A percentile compares a stretch with the other conserved stretches of the same genome.
Conservation (phyloP, 2,329 filamentous ascomycete genomes). For the Verticillium dahliae region DNA sequence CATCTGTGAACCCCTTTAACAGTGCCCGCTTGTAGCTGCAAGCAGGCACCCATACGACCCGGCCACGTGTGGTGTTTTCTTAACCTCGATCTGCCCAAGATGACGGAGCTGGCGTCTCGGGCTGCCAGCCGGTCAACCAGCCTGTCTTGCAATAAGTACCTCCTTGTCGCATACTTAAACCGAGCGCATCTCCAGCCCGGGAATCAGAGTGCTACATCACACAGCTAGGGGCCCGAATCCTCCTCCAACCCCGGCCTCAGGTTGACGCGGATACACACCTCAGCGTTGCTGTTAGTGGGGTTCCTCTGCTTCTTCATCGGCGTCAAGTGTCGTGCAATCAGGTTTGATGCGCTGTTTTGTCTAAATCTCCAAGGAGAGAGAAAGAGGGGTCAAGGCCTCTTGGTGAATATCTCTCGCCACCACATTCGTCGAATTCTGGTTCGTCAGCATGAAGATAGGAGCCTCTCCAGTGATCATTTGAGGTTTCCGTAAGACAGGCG, state of each 20-base stretch:
- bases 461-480: neutral
- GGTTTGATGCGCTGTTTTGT: neutral
- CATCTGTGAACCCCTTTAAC: neutral
- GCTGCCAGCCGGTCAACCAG: neutral
- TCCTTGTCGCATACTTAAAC: neutral
- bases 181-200: neutral
- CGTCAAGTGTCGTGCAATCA: neutral
- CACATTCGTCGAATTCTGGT: neutral
- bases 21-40: neutral
- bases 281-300: neutral
- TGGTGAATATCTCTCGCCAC: neutral
- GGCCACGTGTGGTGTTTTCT: neutral
- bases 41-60: neutral
- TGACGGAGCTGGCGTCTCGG: neutral
- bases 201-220: slow-evolving; percentile 7
- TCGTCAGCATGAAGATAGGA: neutral
- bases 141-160: neutral
- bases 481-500: neutral
- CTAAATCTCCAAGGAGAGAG: neutral
- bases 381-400: neutral
- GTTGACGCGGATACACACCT: neutral
- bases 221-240: neutral
- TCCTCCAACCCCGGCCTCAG: neutral
- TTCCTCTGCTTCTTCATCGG: neutral
- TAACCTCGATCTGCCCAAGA: neutral